Evolutionary conservation across 257 asterid genomes (phyloP), one percentile per base, ranked within the genome.

Genomic region (Nicotiana tabacum): DNA sequence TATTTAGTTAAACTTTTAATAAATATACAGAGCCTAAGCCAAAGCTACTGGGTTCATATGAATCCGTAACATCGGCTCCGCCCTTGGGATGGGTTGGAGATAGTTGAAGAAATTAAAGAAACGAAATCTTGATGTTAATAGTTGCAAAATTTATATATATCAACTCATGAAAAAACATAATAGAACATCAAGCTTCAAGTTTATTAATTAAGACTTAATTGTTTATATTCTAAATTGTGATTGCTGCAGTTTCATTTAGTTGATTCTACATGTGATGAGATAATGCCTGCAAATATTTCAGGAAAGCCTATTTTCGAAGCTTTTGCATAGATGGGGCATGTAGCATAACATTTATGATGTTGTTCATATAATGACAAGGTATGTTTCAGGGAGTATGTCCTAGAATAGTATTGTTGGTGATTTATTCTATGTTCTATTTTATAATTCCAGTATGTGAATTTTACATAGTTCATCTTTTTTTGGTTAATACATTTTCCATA

Each of bases 331-430:
- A 21, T 21, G 21, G 21, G 21, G 21, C 21, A 91, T 1, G 84
- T 94, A 92, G 84, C 96, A 95, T 9, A 94, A 88, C 62, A 88
- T 90, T 32, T 94, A 94, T 57, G 97, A 94, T 76, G 96, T 87
- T 88, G 96, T 91, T 83, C 97, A 94, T 82, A 94, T 83, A 91
- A 87, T n/a, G 97, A 94, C 16, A 97, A 94, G 98, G 98, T 94
- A 81, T 53, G 92, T 84, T 83, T 69, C 69, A 48, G 35, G 66
- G 30, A 11, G 9, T 43, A 56, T 48, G 30, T 86, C 27, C 78
- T 24, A 65, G 85, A 83, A 77, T 69, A 39, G 56, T 4, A 10
- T 24, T 30, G 48, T 58, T 8, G 27, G 33, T 46, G 70, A 9
- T n/a, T 4, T 30, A 27, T 21, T 82, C 4, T 13, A 65, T 30